Evolutionary conservation across 495 filamentous ascomycete species (phyloP).

Genomic region (Polyplosphaeria fusca): DNA sequence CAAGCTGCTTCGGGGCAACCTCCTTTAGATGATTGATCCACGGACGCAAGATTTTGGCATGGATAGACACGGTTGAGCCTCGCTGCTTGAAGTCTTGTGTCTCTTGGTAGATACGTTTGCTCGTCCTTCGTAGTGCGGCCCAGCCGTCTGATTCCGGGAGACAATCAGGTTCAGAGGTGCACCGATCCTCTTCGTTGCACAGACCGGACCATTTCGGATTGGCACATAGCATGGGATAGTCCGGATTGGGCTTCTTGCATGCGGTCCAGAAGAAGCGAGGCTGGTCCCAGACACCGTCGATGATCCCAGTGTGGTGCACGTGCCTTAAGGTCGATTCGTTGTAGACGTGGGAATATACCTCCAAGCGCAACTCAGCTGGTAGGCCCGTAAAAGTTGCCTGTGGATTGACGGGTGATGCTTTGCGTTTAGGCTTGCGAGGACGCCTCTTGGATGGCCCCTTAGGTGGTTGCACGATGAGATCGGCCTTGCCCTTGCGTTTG

Average conservation of each 20-base stretch:
- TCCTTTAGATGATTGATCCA: neutral
- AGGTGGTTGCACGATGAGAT: no score
- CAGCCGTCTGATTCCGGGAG: neutral
- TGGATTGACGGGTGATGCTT: neutral
- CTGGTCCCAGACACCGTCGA: neutral
- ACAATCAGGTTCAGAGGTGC: neutral
- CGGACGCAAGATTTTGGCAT: neutral
- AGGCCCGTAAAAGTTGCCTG: neutral
- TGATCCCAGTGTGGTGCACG: neutral
- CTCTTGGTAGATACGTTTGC: constrained; percentile 3
- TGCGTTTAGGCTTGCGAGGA: no score
- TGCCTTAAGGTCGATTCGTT: constrained; percentile 6
- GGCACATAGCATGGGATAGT: constrained; percentile 1
- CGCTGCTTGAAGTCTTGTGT: neutral
- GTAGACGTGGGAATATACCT: constrained; percentile 4
- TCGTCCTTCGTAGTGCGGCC: constrained; percentile 1
- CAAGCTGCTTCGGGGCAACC: neutral
- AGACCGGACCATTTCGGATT: constrained; percentile 21
- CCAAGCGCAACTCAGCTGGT: neutral
- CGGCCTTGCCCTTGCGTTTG: no score
- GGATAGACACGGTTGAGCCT: neutral
- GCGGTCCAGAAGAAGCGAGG: constrained; percentile 10
- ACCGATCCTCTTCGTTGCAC: constrained; percentile 9
- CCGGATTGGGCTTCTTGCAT: constrained; percentile 2
- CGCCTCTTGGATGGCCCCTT: no score